Evolutionary conservation across 2,329 filamentous ascomycete genomes (phyloP).

Genomic region (Diaporthe vexans): DNA sequence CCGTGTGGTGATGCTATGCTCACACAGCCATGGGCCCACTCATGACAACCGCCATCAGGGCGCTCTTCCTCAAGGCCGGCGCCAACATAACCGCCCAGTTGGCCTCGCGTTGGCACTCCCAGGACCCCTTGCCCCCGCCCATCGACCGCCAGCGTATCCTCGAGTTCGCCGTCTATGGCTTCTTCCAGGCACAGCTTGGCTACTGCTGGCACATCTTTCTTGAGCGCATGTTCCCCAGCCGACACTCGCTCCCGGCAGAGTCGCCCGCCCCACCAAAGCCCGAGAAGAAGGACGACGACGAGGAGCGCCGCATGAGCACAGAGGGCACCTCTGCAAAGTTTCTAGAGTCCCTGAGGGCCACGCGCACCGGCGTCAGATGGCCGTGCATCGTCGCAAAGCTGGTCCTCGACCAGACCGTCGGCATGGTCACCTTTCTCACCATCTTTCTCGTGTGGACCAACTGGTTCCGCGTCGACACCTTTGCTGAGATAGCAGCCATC

Average conservation of each 20-base stretch:
- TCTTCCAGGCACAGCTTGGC: constrained; percentile 46
- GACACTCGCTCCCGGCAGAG: constrained; percentile 23
- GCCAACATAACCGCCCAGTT: constrained; percentile 44
- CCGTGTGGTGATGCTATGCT: constrained; percentile 16
- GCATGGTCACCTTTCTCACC: constrained; percentile 43
- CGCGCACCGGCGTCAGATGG: constrained; percentile 43
- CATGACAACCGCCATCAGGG: constrained; percentile 41
- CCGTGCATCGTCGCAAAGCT: constrained; percentile 45
- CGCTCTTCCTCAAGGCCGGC: constrained; percentile 42
- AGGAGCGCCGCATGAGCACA: constrained; percentile 40
- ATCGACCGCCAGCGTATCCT: constrained; percentile 46
- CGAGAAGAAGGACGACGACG: constrained; percentile 43
- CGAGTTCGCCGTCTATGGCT: constrained; percentile 47
- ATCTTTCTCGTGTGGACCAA: constrained; percentile 47
- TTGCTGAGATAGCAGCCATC: constrained; percentile 42
- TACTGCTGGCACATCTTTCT: constrained; percentile 47
- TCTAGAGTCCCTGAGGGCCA: constrained; percentile 31
- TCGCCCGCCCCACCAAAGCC: constrained; percentile 31
- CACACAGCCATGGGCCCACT: constrained; percentile 37
- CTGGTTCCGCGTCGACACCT: constrained; percentile 43
- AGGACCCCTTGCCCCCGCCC: constrained; percentile 31
- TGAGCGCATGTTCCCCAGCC: constrained; percentile 46
- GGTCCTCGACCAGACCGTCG: constrained; percentile 47
- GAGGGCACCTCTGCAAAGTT: constrained; percentile 39
- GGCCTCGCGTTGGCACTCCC: constrained; percentile 41